Evolutionary conservation across 2,329 filamentous ascomycete species (phyloP), one percentile per base, ranked within the genome.

Genomic region (Apiospora kogelbergensis): DNA sequence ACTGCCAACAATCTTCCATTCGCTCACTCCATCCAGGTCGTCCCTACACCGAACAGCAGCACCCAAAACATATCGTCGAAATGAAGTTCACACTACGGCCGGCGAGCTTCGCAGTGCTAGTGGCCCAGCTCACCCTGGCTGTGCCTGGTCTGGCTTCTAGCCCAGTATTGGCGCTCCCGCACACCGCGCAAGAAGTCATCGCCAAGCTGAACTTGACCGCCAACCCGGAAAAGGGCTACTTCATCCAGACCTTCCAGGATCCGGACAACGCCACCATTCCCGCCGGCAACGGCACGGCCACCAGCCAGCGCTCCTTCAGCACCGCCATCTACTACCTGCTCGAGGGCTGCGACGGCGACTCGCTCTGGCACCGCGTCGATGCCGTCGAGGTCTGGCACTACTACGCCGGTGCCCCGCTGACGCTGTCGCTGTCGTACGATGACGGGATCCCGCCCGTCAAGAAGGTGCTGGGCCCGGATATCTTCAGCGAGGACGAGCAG

Each of bases 331-430:
- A 87, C 78, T 87, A 87, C 71, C 79, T 78, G 24, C 74, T 78
- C 24, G 76, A 86, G 68, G 83, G 84, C 44, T 69, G 75, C 2
- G 76, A 68, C 0, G 81, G 82, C 0, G 71, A 77, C 20, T 87
- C 85, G 1, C 72, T 80, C 68, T 88, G 85, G 85, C 85, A 88
- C 73, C 81, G 82, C 63, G 80, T 85, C 48, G 84, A 87, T 69
- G 82, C 82, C 3, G 81, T 76, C 53, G 84, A 88, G 73, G 77
- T 86, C 10, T 87, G 85, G 85, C 85, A 88, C 72, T 84, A 83
- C 76, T 87, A 88, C 66, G 85, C 83, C 10, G 85, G 85, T 6
- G 84, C 85, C 7, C 85, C 85, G 0, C 73, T 88, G 65, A 79
- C 75, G 13, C 74, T 87, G 11, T 83, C 80, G 2, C 76, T 86